A percentile compares a stretch with the other conserved stretches of the same genome.
Conservation (phyloP, 345 rosid species). For the Limnanthes douglasii region DNA sequence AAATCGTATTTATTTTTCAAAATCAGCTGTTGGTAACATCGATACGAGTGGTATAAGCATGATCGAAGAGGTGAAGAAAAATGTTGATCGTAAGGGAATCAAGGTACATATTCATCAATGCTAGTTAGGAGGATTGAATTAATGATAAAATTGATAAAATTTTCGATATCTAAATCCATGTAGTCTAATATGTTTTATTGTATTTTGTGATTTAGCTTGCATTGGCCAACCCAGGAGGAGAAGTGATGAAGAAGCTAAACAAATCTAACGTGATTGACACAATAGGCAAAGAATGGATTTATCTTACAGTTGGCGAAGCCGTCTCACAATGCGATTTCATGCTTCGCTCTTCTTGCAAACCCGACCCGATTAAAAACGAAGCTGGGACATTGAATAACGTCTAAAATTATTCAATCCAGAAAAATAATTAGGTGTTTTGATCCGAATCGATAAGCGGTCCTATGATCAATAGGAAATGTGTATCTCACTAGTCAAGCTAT, state of each 20-base stretch:
- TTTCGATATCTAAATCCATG: neutral
- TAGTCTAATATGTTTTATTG: neutral
- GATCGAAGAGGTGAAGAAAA: conserved; percentile 73
- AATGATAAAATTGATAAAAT: neutral
- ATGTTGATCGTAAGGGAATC: conserved; percentile 32
- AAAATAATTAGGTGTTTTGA: too few relatives aligned
- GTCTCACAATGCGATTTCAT: conserved; percentile 65
- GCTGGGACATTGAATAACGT: conserved; percentile 3
- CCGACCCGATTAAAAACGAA: conserved; percentile 2
- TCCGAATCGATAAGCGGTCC: too few relatives aligned
- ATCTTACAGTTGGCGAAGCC: conserved; percentile 77
- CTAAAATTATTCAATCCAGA: too few relatives aligned
- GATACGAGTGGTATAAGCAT: conserved; percentile 92
- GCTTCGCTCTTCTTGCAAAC: conserved; percentile 40
- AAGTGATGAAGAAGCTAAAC: conserved; percentile 79
- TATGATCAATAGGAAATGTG: too few relatives aligned
- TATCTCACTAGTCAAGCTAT: too few relatives aligned
- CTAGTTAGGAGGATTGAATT: too few relatives aligned
- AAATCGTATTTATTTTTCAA: conserved; percentile 1
- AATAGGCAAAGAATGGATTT: conserved; percentile 71
- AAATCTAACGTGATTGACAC: conserved; percentile 47
- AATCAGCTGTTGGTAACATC: conserved; percentile 65
- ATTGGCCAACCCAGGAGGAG: conserved; percentile 82
- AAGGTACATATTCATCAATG: conserved; percentile 58
- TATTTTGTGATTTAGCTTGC: conserved; percentile 27